Evolutionary conservation across 805 yeast species (phyloP).

Genomic region (Schwanniomyces polymorphus): DNA sequence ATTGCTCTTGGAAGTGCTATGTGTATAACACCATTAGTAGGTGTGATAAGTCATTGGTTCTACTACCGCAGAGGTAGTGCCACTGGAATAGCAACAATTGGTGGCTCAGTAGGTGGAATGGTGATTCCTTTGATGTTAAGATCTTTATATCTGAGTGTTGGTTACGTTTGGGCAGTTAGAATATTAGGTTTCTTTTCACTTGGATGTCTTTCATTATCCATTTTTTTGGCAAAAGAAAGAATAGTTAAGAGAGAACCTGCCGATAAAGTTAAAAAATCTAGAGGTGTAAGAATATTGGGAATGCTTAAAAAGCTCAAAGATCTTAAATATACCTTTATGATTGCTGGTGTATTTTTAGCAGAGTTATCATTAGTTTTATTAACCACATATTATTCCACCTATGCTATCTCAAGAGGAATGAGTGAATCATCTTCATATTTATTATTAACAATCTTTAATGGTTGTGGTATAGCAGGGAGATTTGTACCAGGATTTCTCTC

Average conservation of each 20-base stretch:
- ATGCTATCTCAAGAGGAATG: slow-evolving; percentile 52
- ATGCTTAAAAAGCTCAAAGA: slow-evolving; percentile 36
- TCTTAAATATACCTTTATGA: slow-evolving; percentile 30
- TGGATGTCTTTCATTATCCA: slow-evolving; percentile 20
- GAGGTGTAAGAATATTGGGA: background rate
- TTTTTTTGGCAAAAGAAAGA: slow-evolving; percentile 29
- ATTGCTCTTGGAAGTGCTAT: slow-evolving; percentile 61
- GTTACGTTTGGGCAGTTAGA: slow-evolving; percentile 31
- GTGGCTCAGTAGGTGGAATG: slow-evolving; percentile 34
- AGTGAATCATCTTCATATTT: slow-evolving; percentile 42
- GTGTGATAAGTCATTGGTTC: slow-evolving; percentile 70
- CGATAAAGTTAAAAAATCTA: background rate
- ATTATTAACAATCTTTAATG: slow-evolving; percentile 48
- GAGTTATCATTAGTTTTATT: slow-evolving; percentile 56
- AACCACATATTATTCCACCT: slow-evolving; percentile 56
- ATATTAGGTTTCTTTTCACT: slow-evolving; percentile 22
- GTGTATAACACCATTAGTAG: slow-evolving; percentile 58
- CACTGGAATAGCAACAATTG: slow-evolving; percentile 27
- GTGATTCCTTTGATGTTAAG: slow-evolving; percentile 26
- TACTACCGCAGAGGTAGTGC: slow-evolving; percentile 51
- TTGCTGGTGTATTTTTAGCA: slow-evolving; percentile 40
- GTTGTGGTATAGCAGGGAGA: slow-evolving; percentile 52
- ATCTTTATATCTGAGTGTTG: slow-evolving; percentile 23
- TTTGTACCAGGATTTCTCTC: slow-evolving; percentile 55
- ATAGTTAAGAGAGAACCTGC: background rate